Conservation (phyloP, 1,284 basidiomycete species). For the Fistulinella cinereoalba region DNA sequence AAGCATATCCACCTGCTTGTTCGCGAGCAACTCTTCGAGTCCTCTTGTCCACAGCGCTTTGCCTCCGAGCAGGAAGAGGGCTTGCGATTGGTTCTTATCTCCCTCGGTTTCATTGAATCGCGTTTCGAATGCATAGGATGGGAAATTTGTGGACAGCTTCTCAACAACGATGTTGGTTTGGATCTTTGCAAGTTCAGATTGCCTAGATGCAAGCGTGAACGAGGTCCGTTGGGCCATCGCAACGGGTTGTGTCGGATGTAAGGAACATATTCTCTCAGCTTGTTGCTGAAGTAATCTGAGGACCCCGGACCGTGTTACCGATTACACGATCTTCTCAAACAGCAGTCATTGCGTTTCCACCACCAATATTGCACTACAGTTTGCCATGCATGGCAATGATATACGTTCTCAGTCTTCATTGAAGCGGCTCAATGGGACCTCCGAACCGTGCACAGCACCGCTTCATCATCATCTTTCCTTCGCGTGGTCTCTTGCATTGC, state of each 20-base stretch:
- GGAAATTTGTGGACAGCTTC: constrained; percentile 50
- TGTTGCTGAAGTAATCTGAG: no score
- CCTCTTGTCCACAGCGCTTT: constrained; percentile 96
- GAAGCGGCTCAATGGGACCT: no score
- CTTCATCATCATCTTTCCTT: no score
- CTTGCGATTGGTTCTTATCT: constrained; percentile 87
- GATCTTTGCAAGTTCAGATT: constrained; percentile 81
- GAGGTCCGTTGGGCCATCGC: constrained; percentile 24
- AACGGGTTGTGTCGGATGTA: background rate
- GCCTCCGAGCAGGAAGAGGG: constrained; percentile 77
- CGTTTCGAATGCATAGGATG: constrained; percentile 57
- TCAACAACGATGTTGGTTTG: constrained; percentile 79
- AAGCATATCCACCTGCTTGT: constrained; percentile 83
- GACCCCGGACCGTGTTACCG: no score
- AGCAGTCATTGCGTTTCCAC: no score
- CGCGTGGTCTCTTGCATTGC: no score
- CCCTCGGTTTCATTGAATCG: constrained; percentile 89
- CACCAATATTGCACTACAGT: no score
- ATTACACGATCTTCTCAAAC: no score
- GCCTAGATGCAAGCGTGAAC: constrained; percentile 79
- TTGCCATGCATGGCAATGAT: no score
- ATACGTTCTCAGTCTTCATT: no score
- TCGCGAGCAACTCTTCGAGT: constrained; percentile 80
- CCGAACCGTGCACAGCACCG: no score
- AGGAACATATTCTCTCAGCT: no score